These are phyloP conservation scores for Botryobasidium botryosum DNA, from an alignment of 768 basidiomycete genomes.

Conservation along the genomic window DNA sequence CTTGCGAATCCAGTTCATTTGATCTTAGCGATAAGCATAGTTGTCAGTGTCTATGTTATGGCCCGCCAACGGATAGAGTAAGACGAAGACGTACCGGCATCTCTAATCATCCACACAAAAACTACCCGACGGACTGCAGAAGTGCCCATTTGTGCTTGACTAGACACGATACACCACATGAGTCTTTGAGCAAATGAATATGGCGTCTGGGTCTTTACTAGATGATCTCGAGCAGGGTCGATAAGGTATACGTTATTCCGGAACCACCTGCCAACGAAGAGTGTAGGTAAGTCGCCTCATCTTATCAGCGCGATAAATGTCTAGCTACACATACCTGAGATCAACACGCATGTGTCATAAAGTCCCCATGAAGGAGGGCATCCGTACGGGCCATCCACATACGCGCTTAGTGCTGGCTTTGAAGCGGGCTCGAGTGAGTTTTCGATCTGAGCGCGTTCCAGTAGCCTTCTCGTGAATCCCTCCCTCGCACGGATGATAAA, in stretches of 20 bases:
- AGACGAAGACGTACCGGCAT: too few species aligned
- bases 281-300: background rate
- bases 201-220: background rate
- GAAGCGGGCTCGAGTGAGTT: slow-evolving; percentile 11
- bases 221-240: background rate
- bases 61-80: too few species aligned
- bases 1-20: background rate
- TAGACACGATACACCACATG: too few species aligned
- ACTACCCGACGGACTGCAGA: background rate
- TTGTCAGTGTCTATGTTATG: too few species aligned
- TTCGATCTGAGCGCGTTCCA: slow-evolving; percentile 3
- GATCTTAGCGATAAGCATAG: background rate
- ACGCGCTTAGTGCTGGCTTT: background rate
- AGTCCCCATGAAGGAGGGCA: slow-evolving; percentile 9
- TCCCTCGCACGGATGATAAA: slow-evolving; percentile 21
- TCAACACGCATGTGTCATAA: slow-evolving; percentile 16
- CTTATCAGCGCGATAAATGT: background rate
- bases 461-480: slow-evolving; percentile 18
- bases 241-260: background rate
- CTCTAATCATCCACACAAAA: background rate
- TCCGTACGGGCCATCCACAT: slow-evolving; percentile 20
- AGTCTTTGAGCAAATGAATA: background rate
- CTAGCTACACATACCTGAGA: slow-evolving; percentile 15
- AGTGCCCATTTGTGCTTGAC: too few species aligned
- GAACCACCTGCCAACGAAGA: background rate